Percentiles rank a stretch among this genome's conserved stretches.
Conservation (phyloP, 1,284 basidiomycete genomes). For the Apiotrichum mycotoxinovorans region DNA sequence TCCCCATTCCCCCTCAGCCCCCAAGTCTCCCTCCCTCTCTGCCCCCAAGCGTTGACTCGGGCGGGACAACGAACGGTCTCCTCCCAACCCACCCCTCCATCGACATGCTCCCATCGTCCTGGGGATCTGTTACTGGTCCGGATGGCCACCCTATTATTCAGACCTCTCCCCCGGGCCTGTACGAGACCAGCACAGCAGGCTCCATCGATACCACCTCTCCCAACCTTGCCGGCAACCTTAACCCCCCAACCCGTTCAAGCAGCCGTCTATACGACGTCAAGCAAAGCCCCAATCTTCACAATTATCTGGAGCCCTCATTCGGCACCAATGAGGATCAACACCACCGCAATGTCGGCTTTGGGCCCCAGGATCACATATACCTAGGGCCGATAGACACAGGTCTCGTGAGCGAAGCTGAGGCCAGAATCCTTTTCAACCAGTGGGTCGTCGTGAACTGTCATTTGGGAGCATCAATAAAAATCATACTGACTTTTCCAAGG, state of each 20-base stretch:
- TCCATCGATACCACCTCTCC: not conserved
- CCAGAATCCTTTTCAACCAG: constrained; percentile 9
- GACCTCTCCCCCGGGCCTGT: not conserved
- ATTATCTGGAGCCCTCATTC: constrained; percentile 8
- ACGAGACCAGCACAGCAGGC: not conserved
- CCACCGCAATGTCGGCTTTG: not conserved
- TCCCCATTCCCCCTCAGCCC: not conserved
- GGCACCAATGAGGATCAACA: not conserved
- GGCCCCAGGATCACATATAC: not conserved
- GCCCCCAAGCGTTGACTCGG: not conserved
- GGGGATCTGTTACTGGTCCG: not conserved
- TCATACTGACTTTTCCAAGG: not conserved
- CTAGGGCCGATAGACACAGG: constrained; percentile 4
- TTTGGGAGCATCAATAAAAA: not conserved
- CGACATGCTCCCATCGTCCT: not conserved
- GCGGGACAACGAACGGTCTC: not conserved
- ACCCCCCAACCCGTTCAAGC: not conserved
- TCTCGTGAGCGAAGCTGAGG: constrained; percentile 9
- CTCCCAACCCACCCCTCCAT: not conserved
- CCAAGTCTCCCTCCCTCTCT: not conserved
- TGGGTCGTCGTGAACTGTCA: constrained; percentile 9
- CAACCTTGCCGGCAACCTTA: not conserved
- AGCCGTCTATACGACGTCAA: no score
- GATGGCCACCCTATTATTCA: not conserved
- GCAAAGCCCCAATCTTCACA: not conserved